Conservation (phyloP, 75 land plant species). For the Sequoiadendron giganteum region DNA sequence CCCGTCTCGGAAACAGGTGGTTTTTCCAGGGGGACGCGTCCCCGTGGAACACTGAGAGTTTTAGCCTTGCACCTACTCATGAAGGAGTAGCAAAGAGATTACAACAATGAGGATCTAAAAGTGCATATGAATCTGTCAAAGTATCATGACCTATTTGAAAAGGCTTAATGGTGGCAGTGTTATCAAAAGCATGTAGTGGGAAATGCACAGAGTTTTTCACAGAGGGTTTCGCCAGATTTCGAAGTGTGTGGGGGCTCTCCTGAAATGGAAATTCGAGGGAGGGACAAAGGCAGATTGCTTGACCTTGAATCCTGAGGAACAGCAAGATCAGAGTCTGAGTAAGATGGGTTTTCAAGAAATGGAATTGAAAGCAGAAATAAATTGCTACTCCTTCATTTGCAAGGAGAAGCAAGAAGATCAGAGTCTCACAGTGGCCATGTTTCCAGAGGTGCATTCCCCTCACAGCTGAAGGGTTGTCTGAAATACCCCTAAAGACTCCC, state of each 20-base stretch:
- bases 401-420: background rate
- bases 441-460: background rate
- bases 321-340: background rate
- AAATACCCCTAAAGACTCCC: background rate
- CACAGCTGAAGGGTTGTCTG: background rate
- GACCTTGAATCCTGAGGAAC: background rate
- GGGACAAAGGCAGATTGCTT: background rate
- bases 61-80: too few species aligned
- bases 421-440: constrained; percentile 8
- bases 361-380: background rate
- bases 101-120: too few species aligned
- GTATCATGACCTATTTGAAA: too few species aligned
- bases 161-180: too few species aligned
- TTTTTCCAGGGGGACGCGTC: too few species aligned
- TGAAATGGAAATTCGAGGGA: background rate
- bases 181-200: too few species aligned
- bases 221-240: background rate
- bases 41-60: too few species aligned
- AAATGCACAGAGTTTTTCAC: too few species aligned
- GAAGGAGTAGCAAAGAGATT: too few species aligned
- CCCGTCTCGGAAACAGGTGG: too few species aligned
- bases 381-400: background rate
- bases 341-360: background rate
- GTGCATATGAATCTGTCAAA: too few species aligned
- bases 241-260: constrained; percentile 6